Conservation (phyloP, 176 grass and related monocot species). For the Paspalum vaginatum region DNA sequence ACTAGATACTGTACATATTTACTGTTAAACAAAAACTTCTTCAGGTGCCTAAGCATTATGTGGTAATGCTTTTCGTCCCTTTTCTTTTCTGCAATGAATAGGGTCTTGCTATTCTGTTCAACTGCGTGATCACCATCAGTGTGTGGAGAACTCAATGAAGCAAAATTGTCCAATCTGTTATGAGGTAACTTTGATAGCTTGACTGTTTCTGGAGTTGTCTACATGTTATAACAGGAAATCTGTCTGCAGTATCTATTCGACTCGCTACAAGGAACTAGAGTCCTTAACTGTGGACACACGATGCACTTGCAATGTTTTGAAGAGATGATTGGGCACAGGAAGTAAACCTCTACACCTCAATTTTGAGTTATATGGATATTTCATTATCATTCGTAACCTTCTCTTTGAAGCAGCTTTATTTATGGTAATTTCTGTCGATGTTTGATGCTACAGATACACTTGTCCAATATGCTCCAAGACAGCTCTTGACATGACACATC, state of each 20-base stretch:
- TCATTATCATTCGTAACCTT: constrained; percentile 8
- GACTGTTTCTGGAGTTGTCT: constrained; percentile 23
- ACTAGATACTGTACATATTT: background rate
- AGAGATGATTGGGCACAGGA: constrained; percentile 76
- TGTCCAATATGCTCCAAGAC: constrained; percentile 96
- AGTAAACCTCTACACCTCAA: constrained; percentile 54
- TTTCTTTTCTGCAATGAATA: constrained; percentile 42
- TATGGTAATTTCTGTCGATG: constrained; percentile 35
- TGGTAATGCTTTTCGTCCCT: constrained; percentile 1
- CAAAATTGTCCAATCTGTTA: constrained; percentile 95
- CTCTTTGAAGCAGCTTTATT: background rate
- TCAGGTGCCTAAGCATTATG: background rate
- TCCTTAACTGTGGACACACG: constrained; percentile 92
- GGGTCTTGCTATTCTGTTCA: constrained; percentile 78
- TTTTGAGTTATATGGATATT: constrained; percentile 24
- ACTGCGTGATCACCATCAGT: constrained; percentile 76
- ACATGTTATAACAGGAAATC: constrained; percentile 36
- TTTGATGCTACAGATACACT: constrained; percentile 68
- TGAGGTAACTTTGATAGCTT: constrained; percentile 58
- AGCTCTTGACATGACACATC: constrained; percentile 52
- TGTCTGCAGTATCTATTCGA: constrained; percentile 94
- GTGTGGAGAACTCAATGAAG: constrained; percentile 97
- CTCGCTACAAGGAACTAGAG: constrained; percentile 80
- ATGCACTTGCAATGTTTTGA: constrained; percentile 81
- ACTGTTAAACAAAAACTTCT: background rate